These are phyloP conservation scores for Corymbia citriodora DNA, from an alignment of 441 rosid genomes.

Conservation along the genomic window DNA sequence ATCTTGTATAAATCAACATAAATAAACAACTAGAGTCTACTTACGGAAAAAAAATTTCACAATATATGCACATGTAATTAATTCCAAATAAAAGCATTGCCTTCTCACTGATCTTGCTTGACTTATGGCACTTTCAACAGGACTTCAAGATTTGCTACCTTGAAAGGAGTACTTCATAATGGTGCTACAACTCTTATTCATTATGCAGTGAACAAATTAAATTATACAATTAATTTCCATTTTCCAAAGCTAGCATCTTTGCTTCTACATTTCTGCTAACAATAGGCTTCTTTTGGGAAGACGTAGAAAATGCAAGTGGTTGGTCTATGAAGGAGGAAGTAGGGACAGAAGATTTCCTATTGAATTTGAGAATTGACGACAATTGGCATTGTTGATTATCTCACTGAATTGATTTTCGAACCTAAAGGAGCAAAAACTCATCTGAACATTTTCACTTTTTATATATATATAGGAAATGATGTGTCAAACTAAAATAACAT, in stretches of 20 bases:
- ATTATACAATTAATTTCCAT: not conserved
- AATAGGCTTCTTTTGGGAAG: conserved; percentile 3
- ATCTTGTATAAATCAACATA: not conserved
- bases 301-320: conserved; percentile 30
- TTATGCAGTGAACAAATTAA: not conserved
- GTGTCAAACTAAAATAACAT: too few relatives aligned
- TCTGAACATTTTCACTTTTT: too few relatives aligned
- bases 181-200: not conserved
- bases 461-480: too few relatives aligned
- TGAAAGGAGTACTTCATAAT: not conserved
- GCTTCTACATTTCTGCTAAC: not conserved
- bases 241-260: not conserved
- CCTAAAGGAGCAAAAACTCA: not conserved
- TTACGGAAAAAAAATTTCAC: not conserved
- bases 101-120: too few relatives aligned
- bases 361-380: conserved; percentile 66
- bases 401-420: not conserved
- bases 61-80: not conserved
- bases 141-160: not conserved
- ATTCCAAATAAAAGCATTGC: not conserved
- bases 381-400: conserved; percentile 43
- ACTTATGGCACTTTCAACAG: too few relatives aligned
- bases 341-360: conserved; percentile 70
- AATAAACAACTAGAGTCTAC: not conserved
- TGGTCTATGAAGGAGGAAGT: conserved; percentile 32